Base-by-base conservation (phyloP, 2,329 filamentous ascomycete genomes). In the Scytalidium sp. region DNA sequence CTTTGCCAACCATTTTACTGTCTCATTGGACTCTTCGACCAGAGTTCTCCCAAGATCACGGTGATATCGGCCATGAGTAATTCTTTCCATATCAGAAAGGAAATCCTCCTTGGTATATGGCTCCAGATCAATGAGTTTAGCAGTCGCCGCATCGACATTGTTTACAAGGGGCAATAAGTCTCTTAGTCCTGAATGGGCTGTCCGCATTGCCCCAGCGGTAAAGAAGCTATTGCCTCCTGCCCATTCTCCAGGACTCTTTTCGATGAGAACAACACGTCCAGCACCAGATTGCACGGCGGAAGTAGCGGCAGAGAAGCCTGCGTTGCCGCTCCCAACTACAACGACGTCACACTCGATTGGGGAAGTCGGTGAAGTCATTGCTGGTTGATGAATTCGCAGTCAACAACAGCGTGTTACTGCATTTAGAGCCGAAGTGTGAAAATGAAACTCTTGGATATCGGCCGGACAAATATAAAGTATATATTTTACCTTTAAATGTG, bases 261-360 rank as follows among this genome's bases (percentile, higher is more conserved):
- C 57, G 3, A 59, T 57, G 2, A 60, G 29, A 3, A 59, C 13
- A 9, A 59, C 53, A 1, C 32, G 19, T 48, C 21, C 13, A 11
- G 53, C 49, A 40, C 48, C 45, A 10, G 51, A 39, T 45, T 59
- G 50, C 6, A 48, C 45, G n/a, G 57, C 55, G 11, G 56, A 48
- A 15, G 53, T 32, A 11, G 55, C 56, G 7, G 56, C 51, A 22
- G 21, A 59, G 64, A 85, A 81, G 13, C 83, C 84, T 15, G 84
- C 84, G 58, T 86, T 86, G 46, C 84, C 84, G 46, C 76, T 74
- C 19, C 84, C 84, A 25, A 84, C 69, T 6, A 88, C 74, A 5
- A 87, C 56, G 3, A 76, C 67, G 52, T 75, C 69, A 53, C 63
- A 69, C 13, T 51, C 51, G 25, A 46, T 50, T 17, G 49, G n/a